phyloP scores from a whole-genome alignment of 225 moss, liverwort and hornwort genomes.

The Sphagnum contortum region DNA sequence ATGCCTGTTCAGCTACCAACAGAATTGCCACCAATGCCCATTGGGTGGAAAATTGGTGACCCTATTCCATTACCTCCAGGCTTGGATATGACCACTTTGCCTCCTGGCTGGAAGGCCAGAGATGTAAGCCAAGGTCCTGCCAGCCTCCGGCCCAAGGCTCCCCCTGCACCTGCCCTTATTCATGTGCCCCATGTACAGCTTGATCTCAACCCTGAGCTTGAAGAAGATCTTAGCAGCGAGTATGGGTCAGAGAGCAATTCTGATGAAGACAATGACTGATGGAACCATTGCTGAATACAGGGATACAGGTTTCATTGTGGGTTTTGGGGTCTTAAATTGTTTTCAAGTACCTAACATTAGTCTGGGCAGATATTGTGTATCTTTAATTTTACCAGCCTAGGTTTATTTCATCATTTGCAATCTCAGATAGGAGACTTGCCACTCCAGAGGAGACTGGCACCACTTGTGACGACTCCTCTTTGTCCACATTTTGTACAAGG shows the following conservation, averaged over 20 bases:
- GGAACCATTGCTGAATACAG: neutral
- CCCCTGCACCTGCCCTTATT: constrained; percentile 51
- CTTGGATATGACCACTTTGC: constrained; percentile 48
- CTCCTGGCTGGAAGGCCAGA: constrained; percentile 7
- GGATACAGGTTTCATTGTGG: too few species aligned
- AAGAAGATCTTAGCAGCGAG: constrained; percentile 80
- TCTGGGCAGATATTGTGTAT: too few species aligned
- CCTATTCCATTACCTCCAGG: constrained; percentile 47
- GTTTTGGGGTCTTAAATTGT: too few species aligned
- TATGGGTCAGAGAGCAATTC: constrained; percentile 75
- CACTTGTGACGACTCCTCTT: too few species aligned
- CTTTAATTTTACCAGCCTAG: too few species aligned
- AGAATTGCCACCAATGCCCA: constrained; percentile 84
- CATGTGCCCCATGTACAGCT: constrained; percentile 90
- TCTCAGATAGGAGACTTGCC: too few species aligned
- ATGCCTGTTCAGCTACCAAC: constrained; percentile 81
- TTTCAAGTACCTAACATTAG: too few species aligned
- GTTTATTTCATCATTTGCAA: too few species aligned
- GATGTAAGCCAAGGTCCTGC: constrained; percentile 9
- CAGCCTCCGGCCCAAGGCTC: constrained; percentile 36
- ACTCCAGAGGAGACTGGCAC: too few species aligned
- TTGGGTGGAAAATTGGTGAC: constrained; percentile 93
- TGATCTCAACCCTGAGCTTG: constrained; percentile 92
- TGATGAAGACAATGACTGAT: constrained; percentile 85
- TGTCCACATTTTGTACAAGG: too few species aligned